Evolutionary conservation across 2,329 filamentous ascomycete species (phyloP), one percentile per base, ranked within the genome.

Genomic region (Colletotrichum siamense): DNA sequence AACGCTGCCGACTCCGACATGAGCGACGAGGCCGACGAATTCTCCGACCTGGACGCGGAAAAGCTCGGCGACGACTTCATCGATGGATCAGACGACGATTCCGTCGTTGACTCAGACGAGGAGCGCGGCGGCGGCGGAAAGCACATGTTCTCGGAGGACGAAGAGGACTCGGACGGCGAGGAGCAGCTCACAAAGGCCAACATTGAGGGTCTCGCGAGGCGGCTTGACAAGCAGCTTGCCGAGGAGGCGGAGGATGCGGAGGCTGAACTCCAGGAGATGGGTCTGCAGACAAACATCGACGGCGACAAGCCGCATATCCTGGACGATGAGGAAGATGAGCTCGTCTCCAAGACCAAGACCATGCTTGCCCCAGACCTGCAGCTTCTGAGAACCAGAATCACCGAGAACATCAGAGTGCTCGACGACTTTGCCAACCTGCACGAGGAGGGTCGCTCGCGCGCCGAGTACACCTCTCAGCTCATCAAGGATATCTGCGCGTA

Each of bases 151-250:
- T 99, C 97, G 0, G 97, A 99, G 79, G 96, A 99, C 82, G 96
- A 98, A 80, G 95, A 96, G 79, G 94, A 96, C 68, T 96, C 94
- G 1, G 95, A 98, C 80, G 94, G 92, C 7, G 95, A 98, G 86
- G 96, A 98, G 86, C 94, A 93, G 83, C 90, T 99, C 79, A 99
- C 95, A 68, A 96, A 96, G 3, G 97, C 97, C 78, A 99, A 99
- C 85, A 99, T 99, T 78, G 97, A 94, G 81, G 97, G 97, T 75
- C 88, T 99, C 72, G 96, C 96, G 71, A 91, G 93, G 80, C 96
- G 96, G 84, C 86, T 99, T 73, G 96, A 99, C 83, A 89, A 91
- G 81, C 89, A 97, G 82, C 88, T 91, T 82, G 94, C 94, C 61
- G 90, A 94, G 76, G 95, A 98, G 78, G 95, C 94, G 22, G 95